Conservation (phyloP, 768 basidiomycete species). For the Pholiota molesta region DNA sequence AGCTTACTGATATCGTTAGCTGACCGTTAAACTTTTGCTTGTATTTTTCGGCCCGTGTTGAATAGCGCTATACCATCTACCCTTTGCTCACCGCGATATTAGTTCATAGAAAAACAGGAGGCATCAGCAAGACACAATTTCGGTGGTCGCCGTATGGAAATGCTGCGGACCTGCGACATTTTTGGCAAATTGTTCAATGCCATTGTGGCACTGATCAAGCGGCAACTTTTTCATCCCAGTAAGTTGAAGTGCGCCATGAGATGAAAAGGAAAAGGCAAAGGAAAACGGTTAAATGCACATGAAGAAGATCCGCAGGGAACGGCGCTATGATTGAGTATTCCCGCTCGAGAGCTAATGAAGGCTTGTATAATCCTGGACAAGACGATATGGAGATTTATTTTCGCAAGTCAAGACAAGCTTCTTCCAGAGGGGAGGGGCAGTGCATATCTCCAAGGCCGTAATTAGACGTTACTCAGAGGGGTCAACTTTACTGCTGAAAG, state of each 20-base stretch:
- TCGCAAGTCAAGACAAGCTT: constrained; percentile 1
- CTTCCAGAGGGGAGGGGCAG: neutral
- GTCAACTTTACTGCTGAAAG: constrained; percentile 1
- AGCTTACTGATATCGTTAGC: neutral
- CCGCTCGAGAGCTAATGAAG: neutral
- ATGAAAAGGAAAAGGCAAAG: neutral
- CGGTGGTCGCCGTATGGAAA: neutral
- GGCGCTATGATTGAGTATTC: constrained; percentile 1
- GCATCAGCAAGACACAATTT: neutral
- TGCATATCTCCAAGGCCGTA: too few species aligned
- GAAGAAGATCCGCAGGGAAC: constrained; percentile 9
- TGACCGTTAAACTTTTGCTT: neutral
- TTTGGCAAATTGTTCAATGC: neutral
- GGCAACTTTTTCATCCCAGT: neutral
- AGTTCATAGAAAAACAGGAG: neutral
- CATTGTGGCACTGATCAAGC: neutral
- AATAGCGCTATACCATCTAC: neutral
- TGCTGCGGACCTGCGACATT: neutral
- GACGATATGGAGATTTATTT: constrained; percentile 5
- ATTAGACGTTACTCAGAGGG: neutral
- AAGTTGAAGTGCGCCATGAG: neutral
- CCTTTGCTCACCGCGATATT: neutral
- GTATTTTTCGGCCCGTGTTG: neutral
- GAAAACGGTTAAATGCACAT: neutral
- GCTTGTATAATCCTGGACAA: neutral